A percentile compares a stretch with the other conserved stretches of the same genome.
phyloP scores from a whole-genome alignment of 2,329 filamentous ascomycete species.

The Pyrenophora graminea region DNA sequence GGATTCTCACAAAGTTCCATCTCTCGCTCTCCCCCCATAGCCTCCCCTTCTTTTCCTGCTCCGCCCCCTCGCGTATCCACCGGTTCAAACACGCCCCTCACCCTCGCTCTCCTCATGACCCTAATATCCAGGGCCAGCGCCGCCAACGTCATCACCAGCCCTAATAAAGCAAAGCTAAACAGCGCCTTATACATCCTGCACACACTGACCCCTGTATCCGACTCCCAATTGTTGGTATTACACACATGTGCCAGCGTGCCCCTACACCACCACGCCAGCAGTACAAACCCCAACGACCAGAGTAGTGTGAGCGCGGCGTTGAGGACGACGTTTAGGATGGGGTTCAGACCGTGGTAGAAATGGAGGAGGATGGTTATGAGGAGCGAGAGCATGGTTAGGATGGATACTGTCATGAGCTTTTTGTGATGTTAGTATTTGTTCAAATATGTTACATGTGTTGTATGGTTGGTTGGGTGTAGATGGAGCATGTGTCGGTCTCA shows the following conservation, averaged over 20 bases:
- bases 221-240: constrained; percentile 57
- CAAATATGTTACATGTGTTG: background rate
- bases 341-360: constrained; percentile 57
- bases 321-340: constrained; percentile 55
- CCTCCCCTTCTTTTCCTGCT: constrained; percentile 22
- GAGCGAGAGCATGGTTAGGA: constrained; percentile 56
- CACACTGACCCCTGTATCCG: constrained; percentile 58
- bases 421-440: constrained; percentile 2
- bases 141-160: constrained; percentile 52
- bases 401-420: constrained; percentile 57
- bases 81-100: constrained; percentile 54
- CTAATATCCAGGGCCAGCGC: constrained; percentile 57
- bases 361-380: constrained; percentile 57
- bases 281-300: constrained; percentile 57
- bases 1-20: constrained; percentile 35
- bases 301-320: constrained; percentile 56
- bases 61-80: constrained; percentile 48
- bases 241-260: constrained; percentile 59
- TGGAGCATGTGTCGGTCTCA: constrained; percentile 12
- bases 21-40: constrained; percentile 1
- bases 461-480: background rate
- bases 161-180: constrained; percentile 60
- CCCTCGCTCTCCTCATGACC: constrained; percentile 48
- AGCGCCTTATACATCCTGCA: constrained; percentile 64
- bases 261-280: constrained; percentile 60